phyloP scores from a whole-genome alignment of 768 basidiomycete genomes.

The Termitomyces sp. region DNA sequence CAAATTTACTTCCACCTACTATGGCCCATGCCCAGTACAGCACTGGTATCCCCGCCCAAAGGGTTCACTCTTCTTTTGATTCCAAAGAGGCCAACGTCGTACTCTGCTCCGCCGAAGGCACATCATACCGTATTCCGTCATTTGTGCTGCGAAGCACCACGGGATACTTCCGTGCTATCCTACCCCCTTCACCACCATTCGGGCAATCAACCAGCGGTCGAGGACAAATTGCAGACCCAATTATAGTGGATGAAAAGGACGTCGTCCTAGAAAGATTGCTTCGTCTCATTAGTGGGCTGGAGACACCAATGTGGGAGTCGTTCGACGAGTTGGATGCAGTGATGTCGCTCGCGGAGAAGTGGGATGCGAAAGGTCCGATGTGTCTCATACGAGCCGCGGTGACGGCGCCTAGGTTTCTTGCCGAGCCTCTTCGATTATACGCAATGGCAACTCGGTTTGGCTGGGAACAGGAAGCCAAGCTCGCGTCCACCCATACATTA shows the following conservation, averaged over 20 bases:
- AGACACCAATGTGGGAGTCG: conserved; percentile 31
- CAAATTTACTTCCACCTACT: neutral
- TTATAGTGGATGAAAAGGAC: neutral
- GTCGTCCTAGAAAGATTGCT: neutral
- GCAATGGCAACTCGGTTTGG: conserved; percentile 36
- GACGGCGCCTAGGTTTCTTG: conserved; percentile 35
- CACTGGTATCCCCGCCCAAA: neutral
- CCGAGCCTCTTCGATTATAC: conserved; percentile 41
- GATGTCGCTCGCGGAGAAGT: conserved; percentile 36
- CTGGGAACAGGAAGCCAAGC: conserved; percentile 38
- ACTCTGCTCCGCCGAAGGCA: neutral
- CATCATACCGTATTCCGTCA: neutral
- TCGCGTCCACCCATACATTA: conserved; percentile 37
- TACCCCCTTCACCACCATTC: neutral
- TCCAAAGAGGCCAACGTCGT: neutral
- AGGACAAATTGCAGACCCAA: neutral
- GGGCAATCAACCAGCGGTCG: neutral
- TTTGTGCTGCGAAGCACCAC: neutral
- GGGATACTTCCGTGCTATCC: neutral
- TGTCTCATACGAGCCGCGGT: conserved; percentile 36
- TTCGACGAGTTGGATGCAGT: conserved; percentile 34
- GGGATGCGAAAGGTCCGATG: conserved; percentile 39
- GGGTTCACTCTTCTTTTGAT: neutral
- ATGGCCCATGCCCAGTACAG: neutral
- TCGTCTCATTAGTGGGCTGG: conserved; percentile 15